Evolutionary conservation across 2,329 filamentous ascomycete species (phyloP).

Genomic region (Capronia americana): DNA sequence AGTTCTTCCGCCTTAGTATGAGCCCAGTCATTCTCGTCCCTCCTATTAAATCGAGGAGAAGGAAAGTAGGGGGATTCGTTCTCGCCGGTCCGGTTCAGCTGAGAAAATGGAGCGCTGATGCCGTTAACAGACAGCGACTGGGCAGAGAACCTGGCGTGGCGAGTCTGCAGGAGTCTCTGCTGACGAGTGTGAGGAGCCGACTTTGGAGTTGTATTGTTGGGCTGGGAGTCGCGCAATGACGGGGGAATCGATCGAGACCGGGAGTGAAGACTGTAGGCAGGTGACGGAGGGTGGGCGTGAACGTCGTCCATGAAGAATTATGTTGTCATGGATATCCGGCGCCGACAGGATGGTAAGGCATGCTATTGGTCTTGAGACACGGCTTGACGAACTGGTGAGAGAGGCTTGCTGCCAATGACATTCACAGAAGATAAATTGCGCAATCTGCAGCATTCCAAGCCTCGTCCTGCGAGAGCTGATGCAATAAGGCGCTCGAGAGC

Average conservation of each 20-base stretch:
- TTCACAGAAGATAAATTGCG: constrained; percentile 26
- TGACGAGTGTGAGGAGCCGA: constrained; percentile 35
- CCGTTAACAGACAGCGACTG: constrained; percentile 36
- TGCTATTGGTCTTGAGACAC: constrained; percentile 25
- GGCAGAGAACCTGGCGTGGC: constrained; percentile 38
- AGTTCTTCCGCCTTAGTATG: constrained; percentile 13
- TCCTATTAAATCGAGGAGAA: constrained; percentile 20
- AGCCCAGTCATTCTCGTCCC: constrained; percentile 30
- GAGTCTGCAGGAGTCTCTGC: constrained; percentile 36
- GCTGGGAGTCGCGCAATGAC: constrained; percentile 20
- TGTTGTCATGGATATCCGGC: constrained; percentile 27
- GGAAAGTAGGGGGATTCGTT: constrained; percentile 25
- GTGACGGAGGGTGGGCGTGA: constrained; percentile 31
- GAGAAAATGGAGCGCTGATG: constrained; percentile 34
- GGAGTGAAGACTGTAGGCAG: constrained; percentile 20
- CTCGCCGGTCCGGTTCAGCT: constrained; percentile 30
- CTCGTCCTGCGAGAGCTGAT: constrained; percentile 32
- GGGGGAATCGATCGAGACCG: constrained; percentile 32
- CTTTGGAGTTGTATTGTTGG: constrained; percentile 26
- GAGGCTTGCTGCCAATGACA: constrained; percentile 19
- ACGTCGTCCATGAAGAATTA: constrained; percentile 34
- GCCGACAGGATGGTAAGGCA: constrained; percentile 24
- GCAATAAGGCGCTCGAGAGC: constrained; percentile 29
- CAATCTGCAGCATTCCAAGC: constrained; percentile 29
- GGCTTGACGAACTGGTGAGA: constrained; percentile 10